Evolutionary conservation across 495 filamentous ascomycete genomes (phyloP).

Genomic region (Pseudoneurospora amorphoporcata): DNA sequence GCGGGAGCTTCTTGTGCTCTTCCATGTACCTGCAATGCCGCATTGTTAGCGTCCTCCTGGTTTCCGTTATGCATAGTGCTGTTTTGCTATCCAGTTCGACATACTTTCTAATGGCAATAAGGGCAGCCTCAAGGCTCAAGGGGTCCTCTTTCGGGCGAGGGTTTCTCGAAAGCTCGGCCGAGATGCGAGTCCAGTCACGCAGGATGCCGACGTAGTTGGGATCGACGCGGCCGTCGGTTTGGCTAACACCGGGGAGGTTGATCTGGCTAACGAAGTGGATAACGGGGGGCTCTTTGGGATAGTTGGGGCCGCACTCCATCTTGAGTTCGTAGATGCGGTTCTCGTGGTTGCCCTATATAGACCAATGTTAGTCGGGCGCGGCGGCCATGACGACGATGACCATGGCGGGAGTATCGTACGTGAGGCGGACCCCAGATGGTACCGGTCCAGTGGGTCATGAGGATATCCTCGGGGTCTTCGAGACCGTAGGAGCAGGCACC

Average conservation of each 20-base stretch:
- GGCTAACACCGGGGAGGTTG: constrained; percentile 89
- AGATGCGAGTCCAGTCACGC: constrained; percentile 76
- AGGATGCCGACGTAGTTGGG: constrained; percentile 72
- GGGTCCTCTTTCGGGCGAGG: constrained; percentile 27
- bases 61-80: not conserved
- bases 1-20: constrained; percentile 89
- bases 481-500: constrained; percentile 97
- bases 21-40: constrained; percentile 70
- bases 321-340: constrained; percentile 97
- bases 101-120: constrained; percentile 21
- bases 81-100: not conserved
- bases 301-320: constrained; percentile 87
- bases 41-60: constrained; percentile 11
- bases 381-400: not conserved
- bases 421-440: constrained; percentile 96
- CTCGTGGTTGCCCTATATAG: constrained; percentile 75
- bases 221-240: constrained; percentile 72
- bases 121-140: constrained; percentile 45
- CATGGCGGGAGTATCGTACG: constrained; percentile 34
- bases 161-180: constrained; percentile 61
- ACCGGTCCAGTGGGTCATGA: constrained; percentile 98
- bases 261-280: constrained; percentile 87
- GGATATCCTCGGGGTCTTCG: constrained; percentile 85
- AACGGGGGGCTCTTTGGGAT: constrained; percentile 78
- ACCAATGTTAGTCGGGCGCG: constrained; percentile 5